Evolutionary conservation across 2,329 filamentous ascomycete species (phyloP), one percentile per base, ranked within the genome.

Genomic region (Aspergillus sclerotialis): DNA sequence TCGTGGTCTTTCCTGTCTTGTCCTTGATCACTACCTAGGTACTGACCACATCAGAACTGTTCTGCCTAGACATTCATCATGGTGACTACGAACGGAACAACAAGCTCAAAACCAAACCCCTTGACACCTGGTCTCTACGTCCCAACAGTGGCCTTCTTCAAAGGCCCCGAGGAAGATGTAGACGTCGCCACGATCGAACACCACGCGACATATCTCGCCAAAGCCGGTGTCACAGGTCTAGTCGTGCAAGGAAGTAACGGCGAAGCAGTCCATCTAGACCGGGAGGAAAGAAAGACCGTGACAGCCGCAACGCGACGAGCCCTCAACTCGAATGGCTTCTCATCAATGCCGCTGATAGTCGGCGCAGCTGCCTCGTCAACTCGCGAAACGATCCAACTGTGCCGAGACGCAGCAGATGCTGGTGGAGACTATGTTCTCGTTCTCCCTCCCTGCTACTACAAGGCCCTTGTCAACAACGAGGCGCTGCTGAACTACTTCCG

Each of bases 161-260:
- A 82, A 36, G 60, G 69, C 2, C 68, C 66, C 14, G 64, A 63
- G 30, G 82, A 87, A 56, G 76, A 85, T 36, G 63, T 87, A 36
- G 82, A 87, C 52, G 67, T 73, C 9, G 61, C 67, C 23, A 75
- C 77, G 25, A 78, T 80, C 38, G 69, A 73, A 31, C 70, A 67
- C 33, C 62, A 69, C 43, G 78, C 82, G 24, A 73, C 84, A 33
- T 76, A 79, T 49, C 76, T 90, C n/a, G 84, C 82, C 30, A 59
- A 72, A 36, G 76, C 81, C 17, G 84, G 84, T 43, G 76, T 89
- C 27, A 74, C 80, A 11, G 83, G 84, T 13, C 70, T 90, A 30
- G 81, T 83, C 31, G 84, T 81, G 8, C 84, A 88, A 57, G 84
- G 84, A 30, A 86, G 81, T 53, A 90, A 90, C 53, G 84, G 84